Evolutionary conservation across 345 rosid species (phyloP).

Genomic region (Ceriops tagal): DNA sequence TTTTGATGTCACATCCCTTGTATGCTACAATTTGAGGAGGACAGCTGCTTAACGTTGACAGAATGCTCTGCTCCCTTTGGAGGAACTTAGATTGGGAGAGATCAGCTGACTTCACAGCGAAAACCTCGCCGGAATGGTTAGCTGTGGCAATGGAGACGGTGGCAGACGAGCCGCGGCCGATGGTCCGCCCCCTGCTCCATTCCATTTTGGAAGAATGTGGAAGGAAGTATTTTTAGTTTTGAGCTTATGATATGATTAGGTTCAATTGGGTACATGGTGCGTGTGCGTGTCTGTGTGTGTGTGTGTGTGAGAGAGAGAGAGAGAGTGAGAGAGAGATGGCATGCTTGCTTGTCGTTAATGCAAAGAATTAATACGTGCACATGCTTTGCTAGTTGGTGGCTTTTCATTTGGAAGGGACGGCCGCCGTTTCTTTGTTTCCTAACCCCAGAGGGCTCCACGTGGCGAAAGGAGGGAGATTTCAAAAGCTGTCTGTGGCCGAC

Average conservation of each 20-base stretch:
- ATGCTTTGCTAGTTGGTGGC: not conserved
- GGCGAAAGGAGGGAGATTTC: conserved; percentile 20
- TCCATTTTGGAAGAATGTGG: conserved; percentile 28
- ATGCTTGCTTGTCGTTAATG: conserved; percentile 20
- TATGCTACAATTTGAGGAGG: conserved; percentile 67
- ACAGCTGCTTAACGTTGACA: conserved; percentile 35
- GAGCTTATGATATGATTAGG: not conserved
- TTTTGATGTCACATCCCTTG: conserved; percentile 53
- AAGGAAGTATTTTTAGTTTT: not conserved
- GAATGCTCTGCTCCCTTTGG: conserved; percentile 34
- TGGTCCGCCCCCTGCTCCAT: conserved; percentile 49
- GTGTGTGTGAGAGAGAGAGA: not conserved
- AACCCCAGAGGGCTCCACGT: conserved; percentile 22
- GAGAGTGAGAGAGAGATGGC: no score
- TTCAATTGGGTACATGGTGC: not conserved
- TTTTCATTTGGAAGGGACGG: conserved; percentile 19
- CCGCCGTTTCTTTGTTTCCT: conserved; percentile 30
- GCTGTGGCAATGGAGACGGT: conserved; percentile 40
- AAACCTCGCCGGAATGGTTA: conserved; percentile 26
- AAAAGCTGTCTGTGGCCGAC: conserved; percentile 13
- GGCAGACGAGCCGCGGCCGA: conserved; percentile 60
- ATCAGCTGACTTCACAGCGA: conserved; percentile 55
- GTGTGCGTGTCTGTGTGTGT: no score
- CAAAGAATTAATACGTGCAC: not conserved
- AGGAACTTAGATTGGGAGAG: conserved; percentile 37